These are phyloP conservation scores for Hygrocybe punicea DNA, from an alignment of 768 basidiomycete genomes.

Conservation along the genomic window DNA sequence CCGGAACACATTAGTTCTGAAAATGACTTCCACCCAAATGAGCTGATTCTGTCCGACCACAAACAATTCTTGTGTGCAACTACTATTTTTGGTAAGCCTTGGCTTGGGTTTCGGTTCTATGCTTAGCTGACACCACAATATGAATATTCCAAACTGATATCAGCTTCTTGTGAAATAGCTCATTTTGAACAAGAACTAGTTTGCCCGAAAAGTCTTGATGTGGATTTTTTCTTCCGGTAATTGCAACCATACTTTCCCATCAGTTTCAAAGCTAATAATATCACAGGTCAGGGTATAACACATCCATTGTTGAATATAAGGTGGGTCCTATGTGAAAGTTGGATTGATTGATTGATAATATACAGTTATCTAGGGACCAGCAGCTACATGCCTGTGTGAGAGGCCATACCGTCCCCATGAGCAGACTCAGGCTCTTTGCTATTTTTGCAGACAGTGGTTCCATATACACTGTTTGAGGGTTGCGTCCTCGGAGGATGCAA, in stretches of 20 bases:
- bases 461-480: neutral
- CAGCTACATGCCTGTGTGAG: neutral
- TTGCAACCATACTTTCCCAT: no score
- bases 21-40: neutral
- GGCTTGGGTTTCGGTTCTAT: neutral
- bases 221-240: no score
- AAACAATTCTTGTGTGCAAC: neutral
- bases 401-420: neutral
- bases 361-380: neutral
- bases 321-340: neutral
- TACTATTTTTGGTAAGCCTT: neutral
- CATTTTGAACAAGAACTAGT: no score
- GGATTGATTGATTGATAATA: neutral
- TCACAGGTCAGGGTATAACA: no score
- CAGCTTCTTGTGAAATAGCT: no score
- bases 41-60: neutral
- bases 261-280: no score
- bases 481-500: neutral
- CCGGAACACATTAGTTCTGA: neutral
- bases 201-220: no score
- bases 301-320: neutral
- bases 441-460: neutral
- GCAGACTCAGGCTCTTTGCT: neutral
- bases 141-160: neutral
- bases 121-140: neutral